These are phyloP conservation scores for Naganishia sp. DNA, from an alignment of 1,284 basidiomycete genomes.

Conservation along the genomic window DNA sequence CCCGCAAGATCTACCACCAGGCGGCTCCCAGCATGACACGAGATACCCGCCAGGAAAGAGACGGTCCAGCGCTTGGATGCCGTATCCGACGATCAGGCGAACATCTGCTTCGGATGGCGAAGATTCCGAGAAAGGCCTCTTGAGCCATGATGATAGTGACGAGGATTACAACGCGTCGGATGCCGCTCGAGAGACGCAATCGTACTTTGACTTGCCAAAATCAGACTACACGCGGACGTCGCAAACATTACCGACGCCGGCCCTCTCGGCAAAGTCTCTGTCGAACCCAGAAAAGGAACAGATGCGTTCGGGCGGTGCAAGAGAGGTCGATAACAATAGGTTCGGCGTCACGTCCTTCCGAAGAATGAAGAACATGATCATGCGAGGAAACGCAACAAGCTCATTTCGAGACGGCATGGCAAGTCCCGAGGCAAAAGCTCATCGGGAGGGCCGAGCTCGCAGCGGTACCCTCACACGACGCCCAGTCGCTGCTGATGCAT, in stretches of 20 bases:
- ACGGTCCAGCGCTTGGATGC: conserved; percentile 36
- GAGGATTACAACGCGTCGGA: conserved; percentile 37
- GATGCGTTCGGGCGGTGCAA: background rate
- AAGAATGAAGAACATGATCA: conserved; percentile 35
- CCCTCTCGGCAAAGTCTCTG: conserved; percentile 47
- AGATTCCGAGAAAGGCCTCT: conserved; percentile 49
- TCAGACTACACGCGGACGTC: conserved; percentile 13
- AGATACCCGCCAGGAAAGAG: conserved; percentile 38
- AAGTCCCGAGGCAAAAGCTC: conserved; percentile 26
- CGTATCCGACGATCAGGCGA: conserved; percentile 25
- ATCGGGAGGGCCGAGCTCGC: conserved; percentile 18
- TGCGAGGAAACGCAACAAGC: conserved; percentile 23
- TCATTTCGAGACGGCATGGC: conserved; percentile 26
- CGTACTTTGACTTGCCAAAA: conserved; percentile 39
- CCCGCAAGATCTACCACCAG: conserved; percentile 31
- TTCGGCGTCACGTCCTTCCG: conserved; percentile 35
- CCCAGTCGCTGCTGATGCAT: background rate
- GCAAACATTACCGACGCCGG: conserved; percentile 49
- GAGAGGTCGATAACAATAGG: conserved; percentile 1
- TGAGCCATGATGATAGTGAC: conserved; percentile 38
- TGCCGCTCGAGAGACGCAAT: conserved; percentile 39
- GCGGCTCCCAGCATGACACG: conserved; percentile 43
- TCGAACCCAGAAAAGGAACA: conserved; percentile 36
- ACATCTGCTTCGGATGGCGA: conserved; percentile 37
- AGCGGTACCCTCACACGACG: conserved; percentile 17